Conservation (phyloP, 2,329 filamentous ascomycete genomes). For the Chaetomium globosum region DNA sequence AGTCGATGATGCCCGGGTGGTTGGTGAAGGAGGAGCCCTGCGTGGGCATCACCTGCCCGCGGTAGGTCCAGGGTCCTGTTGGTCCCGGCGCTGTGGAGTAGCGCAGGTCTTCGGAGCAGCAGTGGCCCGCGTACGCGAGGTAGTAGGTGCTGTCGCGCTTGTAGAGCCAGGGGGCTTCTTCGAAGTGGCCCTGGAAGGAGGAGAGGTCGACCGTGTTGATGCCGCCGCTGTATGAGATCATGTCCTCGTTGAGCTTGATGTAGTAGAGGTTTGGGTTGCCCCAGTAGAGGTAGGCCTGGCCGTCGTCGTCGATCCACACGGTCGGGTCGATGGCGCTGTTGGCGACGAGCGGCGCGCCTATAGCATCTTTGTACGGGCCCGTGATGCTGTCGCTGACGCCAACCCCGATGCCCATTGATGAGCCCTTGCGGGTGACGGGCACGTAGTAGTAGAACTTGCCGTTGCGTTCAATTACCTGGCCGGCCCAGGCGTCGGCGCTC, state of each 20-base stretch:
- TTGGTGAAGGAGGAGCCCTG: constrained; percentile 40
- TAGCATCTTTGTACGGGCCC: constrained; percentile 44
- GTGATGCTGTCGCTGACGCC: constrained; percentile 42
- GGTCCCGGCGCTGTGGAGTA: constrained; percentile 38
- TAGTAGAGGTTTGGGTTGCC: constrained; percentile 46
- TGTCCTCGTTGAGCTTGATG: constrained; percentile 47
- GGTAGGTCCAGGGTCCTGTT: constrained; percentile 41
- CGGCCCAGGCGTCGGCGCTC: constrained; percentile 43
- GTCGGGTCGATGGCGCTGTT: constrained; percentile 45
- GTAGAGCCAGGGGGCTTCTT: constrained; percentile 41
- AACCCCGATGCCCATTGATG: constrained; percentile 42
- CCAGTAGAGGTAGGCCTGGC: constrained; percentile 49
- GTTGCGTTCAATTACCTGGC: constrained; percentile 41
- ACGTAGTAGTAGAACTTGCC: constrained; percentile 44
- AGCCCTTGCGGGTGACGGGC: constrained; percentile 34
- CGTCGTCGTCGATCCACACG: constrained; percentile 47
- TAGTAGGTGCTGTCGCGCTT: constrained; percentile 41
- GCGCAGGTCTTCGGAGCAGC: constrained; percentile 41
- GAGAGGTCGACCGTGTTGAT: neutral
- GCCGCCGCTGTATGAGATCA: constrained; percentile 43
- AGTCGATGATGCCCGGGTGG: constrained; percentile 40
- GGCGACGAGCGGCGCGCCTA: constrained; percentile 43
- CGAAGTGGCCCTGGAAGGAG: neutral
- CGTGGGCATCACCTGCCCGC: constrained; percentile 40
- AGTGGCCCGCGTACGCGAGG: constrained; percentile 40